Conservation (phyloP, 2,329 filamentous ascomycete genomes). For the Fusarium secorum region DNA sequence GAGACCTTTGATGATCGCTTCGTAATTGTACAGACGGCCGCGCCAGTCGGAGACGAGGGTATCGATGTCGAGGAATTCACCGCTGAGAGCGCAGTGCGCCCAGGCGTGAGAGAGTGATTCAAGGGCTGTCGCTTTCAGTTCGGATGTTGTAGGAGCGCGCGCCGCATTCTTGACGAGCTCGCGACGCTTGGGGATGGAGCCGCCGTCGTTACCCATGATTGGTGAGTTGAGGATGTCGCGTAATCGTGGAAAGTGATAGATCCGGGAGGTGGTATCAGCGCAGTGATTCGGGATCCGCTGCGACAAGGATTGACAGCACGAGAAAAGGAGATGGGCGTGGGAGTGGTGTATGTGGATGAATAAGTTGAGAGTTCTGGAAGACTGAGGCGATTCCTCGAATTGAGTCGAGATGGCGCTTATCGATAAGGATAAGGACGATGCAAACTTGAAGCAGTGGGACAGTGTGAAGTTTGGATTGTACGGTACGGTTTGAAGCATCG, state of each 20-base stretch:
- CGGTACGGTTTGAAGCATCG: background rate
- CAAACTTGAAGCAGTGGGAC: background rate
- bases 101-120: conserved; percentile 88
- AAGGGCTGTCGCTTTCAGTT: conserved; percentile 86
- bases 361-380: conserved; percentile 4
- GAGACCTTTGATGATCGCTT: conserved; percentile 75
- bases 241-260: background rate
- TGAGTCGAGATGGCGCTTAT: conserved; percentile 22
- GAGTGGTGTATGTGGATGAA: background rate
- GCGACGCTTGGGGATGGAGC: conserved; percentile 92
- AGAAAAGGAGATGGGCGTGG: background rate
- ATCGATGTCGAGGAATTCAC: conserved; percentile 70
- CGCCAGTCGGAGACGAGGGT: conserved; percentile 85
- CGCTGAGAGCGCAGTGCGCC: conserved; percentile 87
- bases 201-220: conserved; percentile 95
- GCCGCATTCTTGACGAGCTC: conserved; percentile 96
- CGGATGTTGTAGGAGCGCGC: conserved; percentile 79
- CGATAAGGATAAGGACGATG: conserved; percentile 27
- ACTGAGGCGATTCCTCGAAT: conserved; percentile 35
- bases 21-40: conserved; percentile 93
- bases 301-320: background rate
- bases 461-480: background rate
- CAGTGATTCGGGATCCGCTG: background rate
- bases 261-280: background rate
- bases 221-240: background rate